phyloP scores from a whole-genome alignment of 176 grass and related monocot species.

The Eragrostis curvula region DNA sequence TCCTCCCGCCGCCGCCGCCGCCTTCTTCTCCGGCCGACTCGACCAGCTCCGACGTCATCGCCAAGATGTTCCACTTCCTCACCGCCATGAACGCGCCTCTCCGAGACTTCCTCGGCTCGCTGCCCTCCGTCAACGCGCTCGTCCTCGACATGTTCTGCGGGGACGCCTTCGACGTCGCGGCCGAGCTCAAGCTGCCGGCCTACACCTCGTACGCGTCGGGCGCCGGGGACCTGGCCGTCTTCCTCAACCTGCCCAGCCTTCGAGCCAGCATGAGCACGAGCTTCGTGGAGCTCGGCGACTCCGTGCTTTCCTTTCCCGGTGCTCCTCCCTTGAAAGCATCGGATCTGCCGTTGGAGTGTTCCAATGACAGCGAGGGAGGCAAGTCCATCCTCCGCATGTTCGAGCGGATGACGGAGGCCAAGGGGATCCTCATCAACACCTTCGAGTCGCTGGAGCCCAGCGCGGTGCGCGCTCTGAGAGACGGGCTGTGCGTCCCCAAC shows the following conservation, averaged over 20 bases:
- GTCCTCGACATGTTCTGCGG: slow-evolving; percentile 51
- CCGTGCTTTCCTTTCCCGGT: slow-evolving; percentile 3
- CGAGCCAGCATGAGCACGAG: neutral
- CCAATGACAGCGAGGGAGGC: neutral
- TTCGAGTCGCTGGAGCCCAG: slow-evolving; percentile 48
- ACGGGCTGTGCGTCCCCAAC: slow-evolving; percentile 32
- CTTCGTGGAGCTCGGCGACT: neutral
- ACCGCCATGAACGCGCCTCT: slow-evolving; percentile 11
- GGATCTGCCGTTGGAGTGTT: neutral
- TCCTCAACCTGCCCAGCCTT: slow-evolving; percentile 26
- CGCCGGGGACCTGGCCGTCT: slow-evolving; percentile 27
- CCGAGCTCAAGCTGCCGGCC: slow-evolving; percentile 26
- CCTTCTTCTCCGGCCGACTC: neutral
- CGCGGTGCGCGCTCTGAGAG: slow-evolving; percentile 33
- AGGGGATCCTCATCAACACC: slow-evolving; percentile 55
- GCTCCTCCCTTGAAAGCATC: slow-evolving; percentile 42
- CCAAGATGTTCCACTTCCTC: slow-evolving; percentile 11
- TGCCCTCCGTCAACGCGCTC: slow-evolving; percentile 26
- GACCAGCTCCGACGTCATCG: neutral
- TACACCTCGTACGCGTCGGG: slow-evolving; percentile 44
- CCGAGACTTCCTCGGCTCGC: slow-evolving; percentile 43
- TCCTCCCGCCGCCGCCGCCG: slow-evolving; percentile 37
- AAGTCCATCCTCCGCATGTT: neutral
- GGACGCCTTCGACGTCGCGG: slow-evolving; percentile 43
- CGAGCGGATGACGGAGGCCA: neutral